Base-by-base conservation (phyloP, 805 yeast species). In the Lachancea quebecensis region DNA sequence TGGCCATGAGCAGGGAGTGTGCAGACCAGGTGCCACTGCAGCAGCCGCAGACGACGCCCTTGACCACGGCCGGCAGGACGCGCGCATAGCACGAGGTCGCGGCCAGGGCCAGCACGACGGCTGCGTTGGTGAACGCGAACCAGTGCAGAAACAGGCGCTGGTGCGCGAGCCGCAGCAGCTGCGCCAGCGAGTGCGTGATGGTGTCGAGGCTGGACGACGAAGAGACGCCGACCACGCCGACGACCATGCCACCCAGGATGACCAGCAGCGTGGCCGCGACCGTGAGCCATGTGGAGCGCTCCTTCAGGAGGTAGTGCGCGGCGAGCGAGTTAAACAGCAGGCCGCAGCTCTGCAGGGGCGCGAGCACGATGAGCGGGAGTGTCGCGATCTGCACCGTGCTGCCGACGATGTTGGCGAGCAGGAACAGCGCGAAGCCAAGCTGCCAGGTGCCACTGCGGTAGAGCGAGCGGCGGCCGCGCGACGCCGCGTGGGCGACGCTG, bases 261-360 rank as follows among this genome's bases (percentile, higher is more conserved):
- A 86, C 85, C 16, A 84, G 64, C 1, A 74, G 53, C 0, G 96
- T 88, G 3, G 95, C 95, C 9, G 66, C 46, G 1, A 76, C 65
- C 1, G 89, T 73, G 42, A 65, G 67, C 18, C 53, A 49, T 1
- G 90, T 81, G 60, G 86, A 85, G 0, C 71, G 69, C 57, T 88
- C 96, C 29, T 79, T 70, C 11, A 88, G 74, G 11, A 88, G 64
- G 10, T 85, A 46, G 15, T 83, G 61, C 36, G 93, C 85, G 56
- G 87, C 77, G 1, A 85, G 62, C 0, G 93, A 78, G 63, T 89
- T 89, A 71, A 89, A 88, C 2, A 88, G 89, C n/a, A 89, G 71
- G 0, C 96, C 95, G 18, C 82, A 78, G 21, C 95, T 87, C 60
- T 88, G 96, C 44, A 88, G 66, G 0, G 96, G 95, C 18, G 89